A percentile compares a stretch with the other conserved stretches of the same genome.
Evolutionary conservation across 352 stramenopile genomes (phyloP).

Genomic region (Globisporangium megalacanthum): DNA sequence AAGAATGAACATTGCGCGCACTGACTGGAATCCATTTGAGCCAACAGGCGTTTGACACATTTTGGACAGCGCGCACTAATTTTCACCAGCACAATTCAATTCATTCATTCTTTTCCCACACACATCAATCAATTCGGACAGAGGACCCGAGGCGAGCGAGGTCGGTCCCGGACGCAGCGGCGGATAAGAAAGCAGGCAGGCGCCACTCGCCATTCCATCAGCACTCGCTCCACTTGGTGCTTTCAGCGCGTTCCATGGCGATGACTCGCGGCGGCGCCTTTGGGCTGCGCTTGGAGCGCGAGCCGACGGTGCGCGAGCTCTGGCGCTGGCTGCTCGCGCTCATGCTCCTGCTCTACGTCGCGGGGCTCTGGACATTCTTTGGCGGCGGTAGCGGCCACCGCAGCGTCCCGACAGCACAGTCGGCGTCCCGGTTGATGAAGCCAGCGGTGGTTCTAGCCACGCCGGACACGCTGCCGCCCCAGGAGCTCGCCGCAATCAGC

Average conservation of each 20-base stretch:
- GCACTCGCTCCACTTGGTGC: not conserved
- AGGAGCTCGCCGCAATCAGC: conserved; percentile 13
- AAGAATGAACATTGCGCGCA: too few relatives aligned
- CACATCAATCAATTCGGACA: too few relatives aligned
- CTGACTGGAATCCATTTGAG: too few relatives aligned
- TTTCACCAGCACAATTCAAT: too few relatives aligned
- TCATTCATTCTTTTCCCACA: too few relatives aligned
- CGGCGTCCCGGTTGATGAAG: too few relatives aligned
- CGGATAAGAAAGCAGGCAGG: too few relatives aligned
- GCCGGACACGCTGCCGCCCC: not conserved
- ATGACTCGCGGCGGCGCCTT: conserved; percentile 6
- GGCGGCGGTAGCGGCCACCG: not conserved
- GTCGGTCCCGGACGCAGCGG: not conserved
- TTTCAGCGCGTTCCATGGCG: not conserved
- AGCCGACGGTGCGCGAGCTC: conserved; percentile 7
- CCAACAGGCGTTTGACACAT: too few relatives aligned
- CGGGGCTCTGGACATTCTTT: conserved; percentile 7
- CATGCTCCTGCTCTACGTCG: conserved; percentile 9
- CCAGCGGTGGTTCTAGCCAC: not conserved
- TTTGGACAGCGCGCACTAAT: too few relatives aligned
- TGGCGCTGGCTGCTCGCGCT: conserved; percentile 7
- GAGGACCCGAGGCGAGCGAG: too few relatives aligned
- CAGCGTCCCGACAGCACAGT: not conserved
- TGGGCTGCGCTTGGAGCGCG: not conserved
- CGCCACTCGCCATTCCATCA: not conserved